Percentiles rank a stretch among this genome's conserved stretches.
phyloP scores from a whole-genome alignment of 2,329 filamentous ascomycete species.

The Ambrosiella cleistominuta region DNA sequence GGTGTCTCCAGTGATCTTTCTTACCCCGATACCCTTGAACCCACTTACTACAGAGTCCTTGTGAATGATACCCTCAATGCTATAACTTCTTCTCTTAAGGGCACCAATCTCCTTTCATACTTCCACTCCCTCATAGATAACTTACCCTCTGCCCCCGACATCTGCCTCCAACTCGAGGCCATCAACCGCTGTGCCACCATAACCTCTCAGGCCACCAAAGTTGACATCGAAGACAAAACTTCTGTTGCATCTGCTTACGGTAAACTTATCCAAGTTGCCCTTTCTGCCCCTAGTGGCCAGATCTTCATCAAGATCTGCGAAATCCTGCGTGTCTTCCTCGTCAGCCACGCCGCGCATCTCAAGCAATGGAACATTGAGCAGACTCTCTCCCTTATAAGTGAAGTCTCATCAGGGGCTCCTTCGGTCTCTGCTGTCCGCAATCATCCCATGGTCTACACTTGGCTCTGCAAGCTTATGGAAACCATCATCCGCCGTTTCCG shows the following conservation, averaged over 20 bases:
- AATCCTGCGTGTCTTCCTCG: conserved; percentile 29
- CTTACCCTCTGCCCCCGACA: conserved; percentile 18
- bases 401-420: conserved; percentile 23
- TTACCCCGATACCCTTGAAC: conserved; percentile 2
- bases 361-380: conserved; percentile 41
- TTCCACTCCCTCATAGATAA: conserved; percentile 22
- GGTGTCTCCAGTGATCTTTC: not conserved
- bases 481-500: conserved; percentile 41
- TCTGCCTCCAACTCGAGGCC: conserved; percentile 27
- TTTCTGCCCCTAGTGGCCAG: conserved; percentile 7
- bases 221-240: conserved; percentile 17
- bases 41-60: conserved; percentile 17
- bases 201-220: not conserved
- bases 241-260: conserved; percentile 26
- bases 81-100: conserved; percentile 20
- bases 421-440: conserved; percentile 16
- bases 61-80: conserved; percentile 20
- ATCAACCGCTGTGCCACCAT: conserved; percentile 24
- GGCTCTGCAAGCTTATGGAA: conserved; percentile 36
- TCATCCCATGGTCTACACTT: conserved; percentile 25
- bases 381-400: conserved; percentile 25
- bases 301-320: conserved; percentile 25
- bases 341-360: conserved; percentile 32
- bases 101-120: conserved; percentile 22
- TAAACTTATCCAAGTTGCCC: conserved; percentile 18